Conservation (phyloP, 169 alveolate species). For the Plasmodium ovale region DNA sequence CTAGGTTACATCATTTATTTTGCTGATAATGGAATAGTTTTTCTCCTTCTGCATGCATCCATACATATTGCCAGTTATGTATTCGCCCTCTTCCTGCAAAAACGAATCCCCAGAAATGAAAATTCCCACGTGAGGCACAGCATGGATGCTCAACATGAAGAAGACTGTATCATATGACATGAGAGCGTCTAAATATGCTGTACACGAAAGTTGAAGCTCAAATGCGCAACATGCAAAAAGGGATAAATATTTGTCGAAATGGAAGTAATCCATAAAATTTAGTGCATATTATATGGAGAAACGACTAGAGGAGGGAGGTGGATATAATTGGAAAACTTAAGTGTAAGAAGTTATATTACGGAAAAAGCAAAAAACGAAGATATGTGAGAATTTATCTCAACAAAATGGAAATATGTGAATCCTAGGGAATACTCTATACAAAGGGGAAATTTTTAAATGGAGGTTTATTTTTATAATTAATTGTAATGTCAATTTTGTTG, state of each 20-base stretch:
- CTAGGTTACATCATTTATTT: constrained; percentile 47
- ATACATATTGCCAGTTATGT: constrained; percentile 52
- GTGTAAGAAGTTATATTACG: constrained; percentile 12
- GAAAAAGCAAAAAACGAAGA: constrained; percentile 70
- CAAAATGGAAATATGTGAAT: constrained; percentile 64
- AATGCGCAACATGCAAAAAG: not conserved
- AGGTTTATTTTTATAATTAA: too few relatives aligned
- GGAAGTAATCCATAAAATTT: not conserved
- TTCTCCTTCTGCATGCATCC: constrained; percentile 70
- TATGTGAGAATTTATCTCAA: constrained; percentile 36
- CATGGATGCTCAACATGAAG: too few relatives aligned
- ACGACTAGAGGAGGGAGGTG: too few relatives aligned
- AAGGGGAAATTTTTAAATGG: too few relatives aligned
- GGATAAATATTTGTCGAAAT: not conserved
- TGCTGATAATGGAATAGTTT: constrained; percentile 48
- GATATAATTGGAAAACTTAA: not conserved
- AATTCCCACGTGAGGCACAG: not conserved
- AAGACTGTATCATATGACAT: not conserved
- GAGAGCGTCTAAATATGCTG: not conserved
- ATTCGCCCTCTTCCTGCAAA: constrained; percentile 75
- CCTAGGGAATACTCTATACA: constrained; percentile 60
- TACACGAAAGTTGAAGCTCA: not conserved
- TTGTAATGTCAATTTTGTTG: too few relatives aligned
- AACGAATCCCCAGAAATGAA: not conserved
- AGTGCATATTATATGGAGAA: not conserved